Base-by-base conservation (phyloP, 1,284 basidiomycete species). In the Xerocomus nothofagi region DNA sequence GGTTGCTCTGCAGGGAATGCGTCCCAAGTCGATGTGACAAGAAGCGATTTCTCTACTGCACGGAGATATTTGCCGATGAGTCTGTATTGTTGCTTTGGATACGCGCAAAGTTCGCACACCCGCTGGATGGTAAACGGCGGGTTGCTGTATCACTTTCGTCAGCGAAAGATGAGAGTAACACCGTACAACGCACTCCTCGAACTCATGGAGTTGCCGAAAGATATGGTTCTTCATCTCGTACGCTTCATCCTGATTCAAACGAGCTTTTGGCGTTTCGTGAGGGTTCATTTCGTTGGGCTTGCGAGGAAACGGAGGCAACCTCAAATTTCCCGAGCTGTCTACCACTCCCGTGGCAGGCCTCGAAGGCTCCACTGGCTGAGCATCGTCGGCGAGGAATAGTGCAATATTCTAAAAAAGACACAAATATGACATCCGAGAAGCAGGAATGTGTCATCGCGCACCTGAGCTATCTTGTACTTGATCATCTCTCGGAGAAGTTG, bases 71-170 rank as follows among this genome's bases (percentile, higher is more conserved):
- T 97, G 39, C 93, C 91, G 6, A 92, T 71, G 23, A 80, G 79
- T 34, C 76, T 84, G 75, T 97, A 95, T 57, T 91, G 79, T 42
- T 77, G 72, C 53, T 76, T 77, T 3, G 93, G 93, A 29, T 79
- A 69, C 7, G 87, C 58, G 39, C 86, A 83, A n/a, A 98, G 80
- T 64, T 97, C 93, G 60, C 89, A 91, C 15, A 97, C 71, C 31
- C 94, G 85, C 69, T 98, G 94, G 44, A 97, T 87, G 4, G 94
- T 96, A 70, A 97, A 98, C 3, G 94, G 94, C 0, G 91, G 81
- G 47, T 81, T 82, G 43, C 80, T 82, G 54, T 34, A 32, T 40
- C 36, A 38, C 14, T 17, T 14, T 30, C 11, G 8, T 66, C 31
- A 58, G 49, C 21, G 44, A 58, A 44, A 27, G 30, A 32, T 42